phyloP scores from a whole-genome alignment of 805 yeast species.

The Schwanniomyces yamadae region DNA sequence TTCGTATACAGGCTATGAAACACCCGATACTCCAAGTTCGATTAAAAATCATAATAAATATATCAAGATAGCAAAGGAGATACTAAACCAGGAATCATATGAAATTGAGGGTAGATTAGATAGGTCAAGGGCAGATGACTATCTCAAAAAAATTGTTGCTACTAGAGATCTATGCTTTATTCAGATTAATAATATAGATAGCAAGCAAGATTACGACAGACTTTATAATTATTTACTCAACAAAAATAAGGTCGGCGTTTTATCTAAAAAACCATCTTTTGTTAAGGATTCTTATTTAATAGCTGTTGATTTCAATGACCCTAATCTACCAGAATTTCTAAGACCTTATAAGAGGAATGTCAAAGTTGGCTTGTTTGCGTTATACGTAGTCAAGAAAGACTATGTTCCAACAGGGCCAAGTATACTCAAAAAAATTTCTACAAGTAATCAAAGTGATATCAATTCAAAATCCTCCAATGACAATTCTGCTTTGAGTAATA shows the following conservation, averaged over 20 bases:
- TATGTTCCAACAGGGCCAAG: constrained; percentile 26
- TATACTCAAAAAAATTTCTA: constrained; percentile 11
- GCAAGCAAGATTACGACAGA: constrained; percentile 25
- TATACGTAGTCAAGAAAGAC: constrained; percentile 39
- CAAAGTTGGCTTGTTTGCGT: constrained; percentile 28
- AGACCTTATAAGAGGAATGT: constrained; percentile 11
- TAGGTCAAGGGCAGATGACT: constrained; percentile 51
- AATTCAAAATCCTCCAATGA: constrained; percentile 1
- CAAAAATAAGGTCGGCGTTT: constrained; percentile 57
- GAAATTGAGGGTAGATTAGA: constrained; percentile 66
- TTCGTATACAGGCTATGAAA: constrained; percentile 28
- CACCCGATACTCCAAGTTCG: constrained; percentile 16
- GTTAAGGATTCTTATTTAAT: constrained; percentile 67
- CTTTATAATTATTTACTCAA: constrained; percentile 45
- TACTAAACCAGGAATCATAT: constrained; percentile 30
- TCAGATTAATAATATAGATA: constrained; percentile 31
- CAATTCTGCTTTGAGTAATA: constrained; percentile 19
- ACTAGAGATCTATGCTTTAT: constrained; percentile 56
- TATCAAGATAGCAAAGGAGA: constrained; percentile 26
- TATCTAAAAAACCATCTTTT: constrained; percentile 46
- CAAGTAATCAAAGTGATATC: neutral
- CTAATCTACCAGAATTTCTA: constrained; percentile 22
- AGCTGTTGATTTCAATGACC: constrained; percentile 33
- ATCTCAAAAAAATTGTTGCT: constrained; percentile 46
- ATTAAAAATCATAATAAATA: constrained; percentile 23